These are phyloP conservation scores for Huntiella moniliformis DNA, from an alignment of 2,329 filamentous ascomycete species.

Conservation along the genomic window DNA sequence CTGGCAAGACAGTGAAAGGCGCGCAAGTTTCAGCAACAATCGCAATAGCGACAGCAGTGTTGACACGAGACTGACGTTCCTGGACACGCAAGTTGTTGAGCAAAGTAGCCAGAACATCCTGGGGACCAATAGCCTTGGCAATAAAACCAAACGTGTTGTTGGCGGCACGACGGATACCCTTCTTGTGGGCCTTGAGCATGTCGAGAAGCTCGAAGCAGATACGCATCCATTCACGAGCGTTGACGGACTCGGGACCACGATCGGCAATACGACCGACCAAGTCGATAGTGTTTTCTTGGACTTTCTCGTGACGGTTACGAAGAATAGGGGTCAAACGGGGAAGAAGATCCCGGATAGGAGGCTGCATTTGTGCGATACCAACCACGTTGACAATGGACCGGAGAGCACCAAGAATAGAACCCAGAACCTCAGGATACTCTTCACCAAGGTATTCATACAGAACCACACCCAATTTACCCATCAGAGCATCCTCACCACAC, in stretches of 20 bases:
- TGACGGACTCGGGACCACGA: conserved; percentile 87
- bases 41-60: conserved; percentile 93
- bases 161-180: conserved; percentile 90
- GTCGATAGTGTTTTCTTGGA: conserved; percentile 98
- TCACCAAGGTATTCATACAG: conserved; percentile 97
- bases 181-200: conserved; percentile 99
- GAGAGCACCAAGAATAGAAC: conserved; percentile 85
- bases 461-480: conserved; percentile 86
- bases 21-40: conserved; percentile 98
- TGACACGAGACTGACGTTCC: conserved; percentile 94
- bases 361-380: conserved; percentile 95
- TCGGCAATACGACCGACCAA: conserved; percentile 95
- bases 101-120: conserved; percentile 87
- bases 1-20: conserved; percentile 94
- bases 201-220: conserved; percentile 98
- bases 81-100: conserved; percentile 94
- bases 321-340: conserved; percentile 94
- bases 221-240: conserved; percentile 97
- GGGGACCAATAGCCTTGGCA: conserved; percentile 93
- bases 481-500: conserved; percentile 85
- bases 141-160: conserved; percentile 99
- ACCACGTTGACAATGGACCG: conserved; percentile 95
- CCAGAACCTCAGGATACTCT: conserved; percentile 93
- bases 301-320: conserved; percentile 95
- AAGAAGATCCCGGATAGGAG: conserved; percentile 87